Conservation (phyloP, 768 basidiomycete genomes). For the Hericium erinaceus region DNA sequence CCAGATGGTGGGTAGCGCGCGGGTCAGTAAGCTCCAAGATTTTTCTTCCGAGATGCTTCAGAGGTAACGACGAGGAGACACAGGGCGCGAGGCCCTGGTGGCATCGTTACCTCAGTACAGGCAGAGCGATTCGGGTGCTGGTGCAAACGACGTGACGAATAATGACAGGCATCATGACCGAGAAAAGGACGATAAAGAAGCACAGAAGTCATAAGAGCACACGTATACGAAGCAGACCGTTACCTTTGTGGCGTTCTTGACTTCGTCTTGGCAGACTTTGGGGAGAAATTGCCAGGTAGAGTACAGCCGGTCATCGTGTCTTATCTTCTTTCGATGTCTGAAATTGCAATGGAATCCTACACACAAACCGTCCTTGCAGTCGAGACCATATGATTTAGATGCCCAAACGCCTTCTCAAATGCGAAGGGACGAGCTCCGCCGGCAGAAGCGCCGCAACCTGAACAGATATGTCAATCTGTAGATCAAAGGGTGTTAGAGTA, state of each 20-base stretch:
- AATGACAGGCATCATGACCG: too few species aligned
- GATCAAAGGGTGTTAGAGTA: background rate
- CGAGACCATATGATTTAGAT: too few species aligned
- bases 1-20: slow-evolving; percentile 19
- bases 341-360: too few species aligned
- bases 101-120: slow-evolving; percentile 25
- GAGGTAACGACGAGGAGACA: slow-evolving; percentile 17
- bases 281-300: too few species aligned
- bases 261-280: too few species aligned
- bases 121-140: slow-evolving; percentile 26
- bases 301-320: too few species aligned
- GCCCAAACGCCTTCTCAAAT: background rate
- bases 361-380: too few species aligned
- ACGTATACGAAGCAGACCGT: too few species aligned
- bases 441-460: slow-evolving; percentile 10
- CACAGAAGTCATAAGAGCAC: too few species aligned
- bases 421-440: background rate
- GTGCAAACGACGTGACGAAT: background rate
- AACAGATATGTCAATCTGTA: slow-evolving; percentile 1
- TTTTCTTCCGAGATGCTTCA: slow-evolving; percentile 21
- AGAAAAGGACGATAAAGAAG: too few species aligned
- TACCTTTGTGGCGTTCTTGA: too few species aligned
- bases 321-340: too few species aligned
- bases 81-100: slow-evolving; percentile 20
- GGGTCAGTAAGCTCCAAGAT: slow-evolving; percentile 53